A percentile compares a stretch with the other conserved stretches of the same genome.
These are phyloP conservation scores for Epichloe gansuensis DNA, from an alignment of 2,329 filamentous ascomycete genomes.

Conservation along the genomic window DNA sequence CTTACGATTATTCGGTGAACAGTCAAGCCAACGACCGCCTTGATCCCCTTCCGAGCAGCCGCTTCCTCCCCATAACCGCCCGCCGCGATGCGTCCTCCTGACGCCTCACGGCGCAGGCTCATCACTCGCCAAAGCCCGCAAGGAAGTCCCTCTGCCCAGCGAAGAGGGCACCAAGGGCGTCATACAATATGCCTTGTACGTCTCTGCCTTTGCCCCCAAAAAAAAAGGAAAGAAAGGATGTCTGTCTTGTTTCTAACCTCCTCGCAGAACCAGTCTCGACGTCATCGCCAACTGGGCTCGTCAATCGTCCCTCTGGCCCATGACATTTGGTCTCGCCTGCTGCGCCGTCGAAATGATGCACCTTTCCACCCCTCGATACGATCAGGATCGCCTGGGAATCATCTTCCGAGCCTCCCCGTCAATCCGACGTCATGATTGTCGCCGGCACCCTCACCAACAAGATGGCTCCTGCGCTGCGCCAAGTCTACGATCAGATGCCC, in stretches of 20 bases:
- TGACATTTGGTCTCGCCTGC: constrained; percentile 82
- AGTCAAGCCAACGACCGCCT: constrained; percentile 55
- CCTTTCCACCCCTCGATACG: constrained; percentile 75
- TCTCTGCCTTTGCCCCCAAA: constrained; percentile 12
- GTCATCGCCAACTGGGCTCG: constrained; percentile 74
- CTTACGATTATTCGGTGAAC: neutral
- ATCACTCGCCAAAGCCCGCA: constrained; percentile 44
- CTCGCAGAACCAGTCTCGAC: constrained; percentile 59
- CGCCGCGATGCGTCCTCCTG: constrained; percentile 49
- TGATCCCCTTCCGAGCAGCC: constrained; percentile 52
- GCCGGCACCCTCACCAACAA: constrained; percentile 91
- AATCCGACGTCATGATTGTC: constrained; percentile 89
- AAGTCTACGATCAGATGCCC: constrained; percentile 94
- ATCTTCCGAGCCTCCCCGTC: constrained; percentile 79
- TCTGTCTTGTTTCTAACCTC: neutral
- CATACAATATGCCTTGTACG: constrained; percentile 79
- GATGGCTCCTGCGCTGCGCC: constrained; percentile 82
- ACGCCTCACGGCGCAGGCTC: constrained; percentile 40
- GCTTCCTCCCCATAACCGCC: constrained; percentile 54
- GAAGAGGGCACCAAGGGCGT: constrained; percentile 70
- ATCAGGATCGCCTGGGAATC: constrained; percentile 78
- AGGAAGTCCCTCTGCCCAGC: constrained; percentile 65
- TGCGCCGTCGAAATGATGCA: constrained; percentile 93
- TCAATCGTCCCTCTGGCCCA: constrained; percentile 75
- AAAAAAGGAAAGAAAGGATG: no score